Conservation (phyloP, 768 basidiomycete species). For the Butyriboletus loyo region DNA sequence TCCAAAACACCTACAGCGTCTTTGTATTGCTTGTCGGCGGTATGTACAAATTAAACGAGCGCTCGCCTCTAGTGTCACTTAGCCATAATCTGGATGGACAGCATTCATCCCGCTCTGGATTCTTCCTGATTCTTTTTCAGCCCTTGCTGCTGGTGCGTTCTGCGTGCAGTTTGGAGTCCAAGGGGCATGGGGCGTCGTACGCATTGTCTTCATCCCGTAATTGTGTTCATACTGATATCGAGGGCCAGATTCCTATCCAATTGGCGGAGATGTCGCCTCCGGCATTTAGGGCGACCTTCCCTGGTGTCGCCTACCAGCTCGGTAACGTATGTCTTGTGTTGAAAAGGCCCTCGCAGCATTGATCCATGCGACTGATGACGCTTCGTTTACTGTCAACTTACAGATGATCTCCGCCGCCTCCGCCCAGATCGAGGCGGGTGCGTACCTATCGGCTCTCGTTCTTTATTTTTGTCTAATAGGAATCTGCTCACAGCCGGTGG, state of each 20-base stretch:
- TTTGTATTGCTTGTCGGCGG: constrained; percentile 28
- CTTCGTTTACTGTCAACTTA: neutral
- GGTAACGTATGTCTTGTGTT: constrained; percentile 49
- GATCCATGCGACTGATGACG: neutral
- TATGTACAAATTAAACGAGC: constrained; percentile 1
- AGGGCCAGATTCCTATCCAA: constrained; percentile 62
- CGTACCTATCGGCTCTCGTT: constrained; percentile 14
- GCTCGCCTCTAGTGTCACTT: neutral
- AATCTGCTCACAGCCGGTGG: constrained; percentile 50
- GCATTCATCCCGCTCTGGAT: constrained; percentile 82
- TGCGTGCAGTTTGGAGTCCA: constrained; percentile 86
- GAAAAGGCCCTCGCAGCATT: too few relatives aligned
- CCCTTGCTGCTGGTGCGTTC: constrained; percentile 81
- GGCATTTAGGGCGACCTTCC: constrained; percentile 86
- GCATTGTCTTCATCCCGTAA: constrained; percentile 19
- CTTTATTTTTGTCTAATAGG: neutral
- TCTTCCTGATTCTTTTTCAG: constrained; percentile 63
- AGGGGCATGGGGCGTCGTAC: constrained; percentile 85
- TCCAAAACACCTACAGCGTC: constrained; percentile 6
- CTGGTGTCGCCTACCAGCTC: constrained; percentile 81
- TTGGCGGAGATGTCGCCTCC: constrained; percentile 84
- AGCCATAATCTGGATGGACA: constrained; percentile 2
- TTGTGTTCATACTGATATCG: neutral
- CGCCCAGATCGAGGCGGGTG: constrained; percentile 76
- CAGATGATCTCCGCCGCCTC: constrained; percentile 70